Base-by-base conservation (phyloP, 2,329 filamentous ascomycete species). In the Coniella lustricola region DNA sequence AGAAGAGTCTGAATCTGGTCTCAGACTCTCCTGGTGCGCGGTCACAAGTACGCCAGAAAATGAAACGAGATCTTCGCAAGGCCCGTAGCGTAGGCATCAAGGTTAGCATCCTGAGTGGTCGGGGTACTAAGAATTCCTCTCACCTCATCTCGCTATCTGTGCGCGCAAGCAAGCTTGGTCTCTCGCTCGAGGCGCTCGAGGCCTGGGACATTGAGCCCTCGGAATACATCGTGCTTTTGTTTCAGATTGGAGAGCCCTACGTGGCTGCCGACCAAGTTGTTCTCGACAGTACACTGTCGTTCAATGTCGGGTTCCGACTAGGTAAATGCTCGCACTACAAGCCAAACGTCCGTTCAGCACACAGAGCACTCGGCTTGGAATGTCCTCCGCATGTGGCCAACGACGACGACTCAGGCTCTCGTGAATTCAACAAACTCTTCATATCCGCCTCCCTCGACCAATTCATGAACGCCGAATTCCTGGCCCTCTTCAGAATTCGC, bases 321-420 rank as follows among this genome's bases (percentile, higher is more conserved):
- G 86, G 87, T 1, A 78, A 87, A 47, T 84, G 85, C 58, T 68
- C 74, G n/a, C 72, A 66, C 3, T 87, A 90, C 63, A 93, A 90
- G 57, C 87, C 89, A 1, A 79, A 76, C 0, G 44, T 74, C 1
- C 56, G 67, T 1, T 54, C 69, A 25, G 69, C 67, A 0, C 48
- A 61, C 4, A 58, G 54, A 16, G 66, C 67, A 1, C 71, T 71
- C 44, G 54, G 53, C 13, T 17, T 43, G 10, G 9, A 29, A 12
- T 20, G n/a, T 3, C 10, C 22, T 9, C 18, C n/a, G n/a, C n/a
- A 1, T 9, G 17, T 16, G 12, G n/a, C 33, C 33, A 21, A 17
- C 1, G n/a, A 34, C 29, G 12, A 21, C 22, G 35, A 47, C 4
- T 1, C 22, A 1, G 41, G 40, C 16, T 39, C 22, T 3, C 44